Evolutionary conservation across 2,329 filamentous ascomycete genomes (phyloP), one percentile per base, ranked within the genome.

Genomic region (Ceratocystis harringtonii): DNA sequence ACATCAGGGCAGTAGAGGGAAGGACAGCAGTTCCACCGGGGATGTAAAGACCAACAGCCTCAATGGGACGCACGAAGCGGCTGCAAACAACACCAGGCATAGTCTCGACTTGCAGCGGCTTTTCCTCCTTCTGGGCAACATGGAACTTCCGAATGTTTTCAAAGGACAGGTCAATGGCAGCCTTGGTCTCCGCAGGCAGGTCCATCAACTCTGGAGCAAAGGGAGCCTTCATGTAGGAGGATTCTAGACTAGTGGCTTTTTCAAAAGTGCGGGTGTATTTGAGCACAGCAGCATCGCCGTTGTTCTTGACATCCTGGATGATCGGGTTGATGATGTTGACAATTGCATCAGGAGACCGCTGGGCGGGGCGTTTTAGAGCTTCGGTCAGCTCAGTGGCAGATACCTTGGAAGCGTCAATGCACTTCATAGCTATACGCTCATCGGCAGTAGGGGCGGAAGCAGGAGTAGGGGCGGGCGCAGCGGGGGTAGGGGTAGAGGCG

Each of bases 211-310:
- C 83, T 69, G 86, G 77, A 0, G 90, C 86, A 79, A 96, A 99
- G 0, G 94, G 94, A 0, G 94, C 92, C 72, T 85, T 88, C 69
- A 99, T 80, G 15, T 99, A 91, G 0, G 92, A 90, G 0, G 91
- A 92, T 15, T 84, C 94, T 67, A 99, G 79, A 2, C 89, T 92
- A 0, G 90, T 95, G 0, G 92, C 94, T 78, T 92, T 96, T 74
- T 99, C 94, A 70, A 99, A 99, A 75, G 95, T 96, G 81, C 96
- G 92, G 0, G 94, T 97, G 75, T 96, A 97, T 62, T 89, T 87
- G 57, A 99, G 81, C 28, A 99, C 81, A 2, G 90, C 92, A 71
- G 87, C 87, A 76, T 99, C 94, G 64, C 94, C 94, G 43, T 89
- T 84, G 55, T 84, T 81, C 65, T 86, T 88, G 65, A 99, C 88